Evolutionary conservation across 345 rosid genomes (phyloP).

Genomic region (Eucalyptus urophylla): DNA sequence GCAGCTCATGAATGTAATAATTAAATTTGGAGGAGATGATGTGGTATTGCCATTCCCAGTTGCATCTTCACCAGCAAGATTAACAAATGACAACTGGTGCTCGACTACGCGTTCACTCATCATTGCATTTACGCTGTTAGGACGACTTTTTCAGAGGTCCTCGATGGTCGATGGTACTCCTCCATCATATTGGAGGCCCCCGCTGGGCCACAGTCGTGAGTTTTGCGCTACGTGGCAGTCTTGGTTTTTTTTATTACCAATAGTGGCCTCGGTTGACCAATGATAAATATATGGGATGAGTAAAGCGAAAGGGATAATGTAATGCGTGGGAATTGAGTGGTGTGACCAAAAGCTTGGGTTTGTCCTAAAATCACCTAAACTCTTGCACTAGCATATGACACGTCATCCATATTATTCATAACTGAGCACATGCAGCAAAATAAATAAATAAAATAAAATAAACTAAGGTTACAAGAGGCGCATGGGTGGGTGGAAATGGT

Average conservation of each 20-base stretch:
- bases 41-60: neutral
- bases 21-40: neutral
- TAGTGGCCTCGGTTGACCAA: neutral
- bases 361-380: neutral
- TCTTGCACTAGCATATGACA: neutral
- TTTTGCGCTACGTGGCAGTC: neutral
- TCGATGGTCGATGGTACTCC: neutral
- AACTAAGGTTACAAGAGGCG: neutral
- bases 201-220: neutral
- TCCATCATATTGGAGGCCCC: neutral
- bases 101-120: neutral
- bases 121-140: neutral
- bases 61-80: neutral
- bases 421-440: neutral
- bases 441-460: neutral
- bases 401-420: neutral
- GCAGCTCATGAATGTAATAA: neutral
- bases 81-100: neutral
- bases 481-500: neutral
- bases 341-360: neutral
- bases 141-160: neutral
- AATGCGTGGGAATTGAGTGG: neutral
- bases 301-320: neutral
- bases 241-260: too few species aligned
- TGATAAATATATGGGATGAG: neutral